Evolutionary conservation across 192 early-diverging fungal genomes (phyloP), one percentile per base, ranked within the genome.

Genomic region (Coemansia sp.): DNA sequence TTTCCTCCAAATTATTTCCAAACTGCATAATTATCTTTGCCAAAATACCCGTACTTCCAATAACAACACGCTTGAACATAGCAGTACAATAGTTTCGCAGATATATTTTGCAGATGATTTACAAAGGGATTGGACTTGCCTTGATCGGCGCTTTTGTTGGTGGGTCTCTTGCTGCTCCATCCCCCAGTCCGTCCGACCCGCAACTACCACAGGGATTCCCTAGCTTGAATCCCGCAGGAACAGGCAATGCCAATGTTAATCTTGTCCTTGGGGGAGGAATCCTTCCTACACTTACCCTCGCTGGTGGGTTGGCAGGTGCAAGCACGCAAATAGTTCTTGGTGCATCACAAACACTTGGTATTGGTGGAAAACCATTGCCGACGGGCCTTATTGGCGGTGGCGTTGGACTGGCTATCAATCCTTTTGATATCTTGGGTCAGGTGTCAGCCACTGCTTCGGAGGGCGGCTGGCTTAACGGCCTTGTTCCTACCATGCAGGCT

Each of bases 241-340:
- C 21, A 26, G 68, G 68, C 39, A 24, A 33, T 18, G 74, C 49
- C 20, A 70, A 71, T 36, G 30, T 43, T 21, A 48, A 56, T 56
- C 33, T 71, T 24, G 57, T 71, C 15, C 48, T 77, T 6, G 75
- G 68, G 38, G 75, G 75, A 14, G 75, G 75, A 1, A 64, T 77
- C 24, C 33, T 77, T 6, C 75, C 75, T 6, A 77, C 75, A 5
- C 15, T 67, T 10, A 77, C 73, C 14, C n/a, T 77, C 35, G 69
- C 35, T 14, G 61, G 35, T 18, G 56, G 20, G 2, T 24, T 77
- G 6, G 48, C 51, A 36, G 69, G 64, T 2, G 33, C 33, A 8
- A 38, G 39, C 10, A 46, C 16, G 21, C 20, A 62, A 20, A 14
- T 73, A 34, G 71, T 33, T 4, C 9, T 44, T 35, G 71, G 71